Base-by-base conservation (phyloP, 2,329 filamentous ascomycete species). In the Alternaria longipes region DNA sequence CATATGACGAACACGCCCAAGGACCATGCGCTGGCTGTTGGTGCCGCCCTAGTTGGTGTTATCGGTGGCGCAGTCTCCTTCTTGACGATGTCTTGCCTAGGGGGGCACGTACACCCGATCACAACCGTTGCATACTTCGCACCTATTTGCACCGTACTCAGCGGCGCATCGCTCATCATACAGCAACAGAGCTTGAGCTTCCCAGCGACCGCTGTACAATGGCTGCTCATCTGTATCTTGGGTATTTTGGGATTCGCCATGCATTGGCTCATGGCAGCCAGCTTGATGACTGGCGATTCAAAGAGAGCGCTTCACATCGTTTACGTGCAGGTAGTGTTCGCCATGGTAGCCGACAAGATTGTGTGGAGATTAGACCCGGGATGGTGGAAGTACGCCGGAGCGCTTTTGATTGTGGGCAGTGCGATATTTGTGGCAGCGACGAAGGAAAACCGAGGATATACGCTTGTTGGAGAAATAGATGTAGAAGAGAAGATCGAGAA, bases 211-310 rank as follows among this genome's bases (percentile, higher is more conserved):
- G 30, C 46, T 4, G 18, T 49, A 49, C 30, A 22, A n/a, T 49
- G 46, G 46, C 20, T 49, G 46, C 32, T 49, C 20, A 30, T 49
- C 1, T 49, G 46, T 20, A 30, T 36, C 18, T 4, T 49, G 12
- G 46, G 46, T 16, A 24, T 36, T 14, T 24, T 49, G 30, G 46
- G 46, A 11, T 49, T 49, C 14, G 30, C 30, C 20, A 49, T 24
- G 46, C 46, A 49, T 49, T 49, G 30, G 30, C 46, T 49, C 30
- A 7, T 49, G 46, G 46, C 46, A 24, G 46, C 46, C 30, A 49
- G 46, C 46, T 49, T 49, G 46, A 49, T 49, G 46, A 49, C 46
- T 34, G 30, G 30, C 30, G 46, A 49, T 36, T 49, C 46, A 8
- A 49, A 49, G 18, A 49, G 3, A 36, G 46, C 46, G 46, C 46